Evolutionary conservation across 345 rosid genomes (phyloP).

Genomic region (Populus euphratica): DNA sequence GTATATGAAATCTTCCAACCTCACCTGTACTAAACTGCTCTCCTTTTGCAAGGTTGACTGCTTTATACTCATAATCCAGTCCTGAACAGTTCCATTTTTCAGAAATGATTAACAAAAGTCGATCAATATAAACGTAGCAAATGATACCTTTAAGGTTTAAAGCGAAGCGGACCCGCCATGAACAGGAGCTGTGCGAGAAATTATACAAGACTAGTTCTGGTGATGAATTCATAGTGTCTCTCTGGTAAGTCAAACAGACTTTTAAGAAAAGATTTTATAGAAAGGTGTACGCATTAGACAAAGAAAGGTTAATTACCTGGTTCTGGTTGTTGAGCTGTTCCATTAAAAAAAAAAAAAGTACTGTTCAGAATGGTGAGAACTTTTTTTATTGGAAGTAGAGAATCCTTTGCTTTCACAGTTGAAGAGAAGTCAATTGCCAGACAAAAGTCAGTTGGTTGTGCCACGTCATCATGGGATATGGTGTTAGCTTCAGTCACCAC

Average conservation of each 20-base stretch:
- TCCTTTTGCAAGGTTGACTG: conserved; percentile 43
- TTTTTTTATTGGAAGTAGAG: too few relatives aligned
- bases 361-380: too few relatives aligned
- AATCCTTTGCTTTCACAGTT: too few relatives aligned
- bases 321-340: not conserved
- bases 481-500: too few relatives aligned
- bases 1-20: not conserved
- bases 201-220: conserved; percentile 40
- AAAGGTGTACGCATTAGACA: not conserved
- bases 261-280: not conserved
- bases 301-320: not conserved
- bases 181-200: conserved; percentile 57
- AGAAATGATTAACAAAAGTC: not conserved
- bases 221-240: conserved; percentile 3
- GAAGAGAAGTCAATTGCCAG: too few relatives aligned
- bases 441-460: too few relatives aligned
- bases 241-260: not conserved
- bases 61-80: conserved; percentile 42
- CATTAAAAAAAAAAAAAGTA: not conserved
- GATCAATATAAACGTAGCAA: not conserved
- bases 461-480: too few relatives aligned
- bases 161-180: conserved; percentile 69
- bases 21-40: conserved; percentile 46
- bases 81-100: conserved; percentile 27
- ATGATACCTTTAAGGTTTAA: conserved; percentile 44